Conservation (phyloP, 2,329 filamentous ascomycete species). For the Clarireedia paspali region DNA sequence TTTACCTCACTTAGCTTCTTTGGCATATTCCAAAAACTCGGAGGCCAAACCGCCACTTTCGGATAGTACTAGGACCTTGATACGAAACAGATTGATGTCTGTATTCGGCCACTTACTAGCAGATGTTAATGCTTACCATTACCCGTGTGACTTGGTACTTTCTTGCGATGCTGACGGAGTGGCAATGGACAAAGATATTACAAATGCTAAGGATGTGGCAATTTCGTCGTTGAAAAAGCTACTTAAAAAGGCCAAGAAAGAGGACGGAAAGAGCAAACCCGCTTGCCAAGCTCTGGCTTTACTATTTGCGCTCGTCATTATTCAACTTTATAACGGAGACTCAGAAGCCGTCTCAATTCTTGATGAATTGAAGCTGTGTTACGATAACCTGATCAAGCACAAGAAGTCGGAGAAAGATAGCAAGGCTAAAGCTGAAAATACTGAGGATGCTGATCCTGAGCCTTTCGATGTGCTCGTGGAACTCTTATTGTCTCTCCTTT, state of each 20-base stretch:
- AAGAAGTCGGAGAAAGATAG: constrained; percentile 40
- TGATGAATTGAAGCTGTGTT: constrained; percentile 72
- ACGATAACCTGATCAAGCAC: constrained; percentile 49
- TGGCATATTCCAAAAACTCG: constrained; percentile 44
- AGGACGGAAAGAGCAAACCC: constrained; percentile 25
- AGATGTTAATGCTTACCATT: constrained; percentile 43
- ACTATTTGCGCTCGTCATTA: constrained; percentile 73
- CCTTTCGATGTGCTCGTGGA: constrained; percentile 73
- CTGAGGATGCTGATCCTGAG: constrained; percentile 44
- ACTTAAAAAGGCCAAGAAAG: constrained; percentile 35
- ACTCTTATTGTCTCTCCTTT: constrained; percentile 81
- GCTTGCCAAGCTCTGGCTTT: constrained; percentile 60
- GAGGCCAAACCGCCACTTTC: constrained; percentile 39
- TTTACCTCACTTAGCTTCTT: constrained; percentile 35
- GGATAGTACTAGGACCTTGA: constrained; percentile 45
- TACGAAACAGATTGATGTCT: constrained; percentile 49
- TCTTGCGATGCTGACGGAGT: constrained; percentile 32
- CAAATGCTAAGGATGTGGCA: constrained; percentile 45
- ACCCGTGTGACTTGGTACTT: constrained; percentile 27
- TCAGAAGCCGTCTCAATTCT: constrained; percentile 76
- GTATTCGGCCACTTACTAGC: constrained; percentile 51
- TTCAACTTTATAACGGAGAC: constrained; percentile 87
- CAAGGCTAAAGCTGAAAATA: constrained; percentile 38
- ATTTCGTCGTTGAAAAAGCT: constrained; percentile 46
- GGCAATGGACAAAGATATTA: constrained; percentile 47